Base-by-base conservation (phyloP, 768 basidiomycete genomes). In the Russula compacta region DNA sequence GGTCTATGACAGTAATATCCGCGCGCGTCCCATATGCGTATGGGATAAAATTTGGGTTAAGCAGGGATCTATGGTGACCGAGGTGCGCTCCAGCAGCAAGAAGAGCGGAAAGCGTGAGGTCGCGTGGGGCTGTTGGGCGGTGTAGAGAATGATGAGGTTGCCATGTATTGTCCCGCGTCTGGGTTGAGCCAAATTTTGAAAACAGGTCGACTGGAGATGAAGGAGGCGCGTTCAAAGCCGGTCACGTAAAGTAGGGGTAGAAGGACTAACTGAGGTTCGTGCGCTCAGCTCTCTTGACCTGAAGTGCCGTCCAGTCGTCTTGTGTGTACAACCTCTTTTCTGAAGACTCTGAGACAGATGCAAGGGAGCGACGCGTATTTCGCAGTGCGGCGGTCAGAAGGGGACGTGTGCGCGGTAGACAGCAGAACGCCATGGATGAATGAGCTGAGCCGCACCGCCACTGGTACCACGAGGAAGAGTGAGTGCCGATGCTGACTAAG, bases 31-130 rank as follows among this genome's bases (percentile, higher is more conserved):
- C 97, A 71, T 97, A 98, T 39, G 95, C 86, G 72, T 94, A 95
- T 35, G 95, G 90, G 67, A 87, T 77, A 67, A 93, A 94, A 71
- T 91, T 89, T 33, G 92, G 86, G 72, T 93, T 90, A 79, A 95
- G 86, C 66, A 92, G 82, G 5, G 85, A 79, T 42, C 82, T 80
- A 38, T 89, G 81, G 71, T 98, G 95, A 7, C 97, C 97, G 48
- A 98, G 83, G 71, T 98, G 95, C 15, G 97, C 95, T 29, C 93
- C 93, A 14, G 94, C 80, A 1, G 97, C 95, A 46, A 98, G 77
- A 63, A 99, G 84, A 50, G 94, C 87, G 2, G 95, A 95, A 52
- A 93, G 77, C 3, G 95, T 92, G 55, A 86, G 77, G 61, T 89
- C 77, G 49, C 81, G 74, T 10, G 85, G 78, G 15, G 77, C 69